Base-by-base conservation (phyloP, 2,329 filamentous ascomycete species). In the Mycogone perniciosa region DNA sequence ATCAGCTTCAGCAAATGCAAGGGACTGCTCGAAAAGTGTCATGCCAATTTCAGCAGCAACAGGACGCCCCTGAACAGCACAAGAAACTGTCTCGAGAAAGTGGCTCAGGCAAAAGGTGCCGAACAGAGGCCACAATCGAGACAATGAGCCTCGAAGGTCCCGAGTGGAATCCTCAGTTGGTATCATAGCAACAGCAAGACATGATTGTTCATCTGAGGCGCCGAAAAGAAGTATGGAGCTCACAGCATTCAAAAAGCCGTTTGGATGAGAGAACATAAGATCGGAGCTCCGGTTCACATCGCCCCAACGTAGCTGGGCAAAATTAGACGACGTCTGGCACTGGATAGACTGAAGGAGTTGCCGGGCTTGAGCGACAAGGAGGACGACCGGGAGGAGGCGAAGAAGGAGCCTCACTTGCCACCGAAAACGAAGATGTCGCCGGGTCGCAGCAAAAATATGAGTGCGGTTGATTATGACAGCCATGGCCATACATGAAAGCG, bases 1-100 rank as follows among this genome's bases (percentile, higher is more conserved):
- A 66, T 99, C 93, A 7, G 92, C 92, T 68, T 99, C 93, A 8
- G 92, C 89, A 70, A 97, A 99, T 2, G 92, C 92, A 7, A 99
- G 76, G 0, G 91, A 96, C 63, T 96, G 91, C 65, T 99, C 93
- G 61, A 97, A 96, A 2, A 96, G 80, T 0, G 91, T 96, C 88
- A 97, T 96, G 13, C 90, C 91, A 1, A 89, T 95, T 69, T 97
- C 93, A 0, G 88, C 86, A 56, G 87, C 81, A 0, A 89, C 80
- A 2, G 82, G 80, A 2, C 87, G 82, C 31, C 92, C 92, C 66
- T 96, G 89, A 6, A 97, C 78, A 7, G 92, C 89, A 66, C 89
- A 95, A 4, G 86, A 86, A 7, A 97, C 71, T 0, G 89, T 93
- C 68, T 97, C 93, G 20, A 96, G 72, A 59, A 97, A 92, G 64